phyloP scores from a whole-genome alignment of 805 yeast genomes.

The Cyberlindnera maclurae region DNA sequence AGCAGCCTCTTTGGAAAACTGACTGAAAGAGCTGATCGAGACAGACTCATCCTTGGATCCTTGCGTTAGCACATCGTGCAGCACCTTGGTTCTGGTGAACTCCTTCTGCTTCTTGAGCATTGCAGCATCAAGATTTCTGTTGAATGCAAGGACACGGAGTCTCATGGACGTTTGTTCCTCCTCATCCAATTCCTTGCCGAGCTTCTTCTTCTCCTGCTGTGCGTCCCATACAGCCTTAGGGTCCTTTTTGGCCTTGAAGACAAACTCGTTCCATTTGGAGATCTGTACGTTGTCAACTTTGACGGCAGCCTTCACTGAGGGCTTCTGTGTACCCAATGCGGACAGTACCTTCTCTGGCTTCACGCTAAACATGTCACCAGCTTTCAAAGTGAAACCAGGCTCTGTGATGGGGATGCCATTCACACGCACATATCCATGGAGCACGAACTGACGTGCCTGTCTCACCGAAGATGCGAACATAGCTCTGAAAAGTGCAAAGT shows the following conservation, averaged over 20 bases:
- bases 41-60: slow-evolving; percentile 14
- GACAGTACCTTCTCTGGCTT: slow-evolving; percentile 77
- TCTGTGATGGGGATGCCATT: slow-evolving; percentile 75
- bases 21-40: slow-evolving; percentile 8
- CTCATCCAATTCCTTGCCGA: slow-evolving; percentile 17
- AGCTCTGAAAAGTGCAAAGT: slow-evolving; percentile 83
- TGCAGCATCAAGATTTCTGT: slow-evolving; percentile 11
- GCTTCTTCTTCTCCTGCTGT: slow-evolving; percentile 31
- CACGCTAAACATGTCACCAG: slow-evolving; percentile 86
- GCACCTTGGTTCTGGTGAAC: slow-evolving; percentile 16
- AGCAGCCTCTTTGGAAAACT: slow-evolving; percentile 15
- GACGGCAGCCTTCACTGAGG: slow-evolving; percentile 60
- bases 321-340: slow-evolving; percentile 83
- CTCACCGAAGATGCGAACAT: slow-evolving; percentile 90
- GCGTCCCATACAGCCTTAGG: slow-evolving; percentile 33
- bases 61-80: slow-evolving; percentile 10
- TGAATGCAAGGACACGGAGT: slow-evolving; percentile 11
- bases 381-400: slow-evolving; percentile 68
- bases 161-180: slow-evolving; percentile 15
- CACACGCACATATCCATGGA: slow-evolving; percentile 75
- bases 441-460: slow-evolving; percentile 86
- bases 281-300: slow-evolving; percentile 68
- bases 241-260: slow-evolving; percentile 44
- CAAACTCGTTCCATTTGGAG: slow-evolving; percentile 67
- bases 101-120: slow-evolving; percentile 20